Evolutionary conservation across 345 rosid species (phyloP).

Genomic region (Hibiscus syriacus): DNA sequence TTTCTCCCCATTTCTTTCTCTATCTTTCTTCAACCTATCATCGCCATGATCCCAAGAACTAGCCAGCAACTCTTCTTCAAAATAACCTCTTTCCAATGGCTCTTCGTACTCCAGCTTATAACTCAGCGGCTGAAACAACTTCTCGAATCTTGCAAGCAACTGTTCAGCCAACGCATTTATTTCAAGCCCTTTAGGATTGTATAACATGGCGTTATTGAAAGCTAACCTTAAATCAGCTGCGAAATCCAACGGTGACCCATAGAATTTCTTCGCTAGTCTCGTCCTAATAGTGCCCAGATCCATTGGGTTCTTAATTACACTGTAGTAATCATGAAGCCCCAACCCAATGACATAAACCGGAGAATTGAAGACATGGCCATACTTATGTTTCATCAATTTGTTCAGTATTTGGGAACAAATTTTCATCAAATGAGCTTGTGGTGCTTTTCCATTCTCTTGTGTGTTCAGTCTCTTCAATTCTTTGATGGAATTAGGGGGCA

Average conservation of each 20-base stretch:
- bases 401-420: conserved; percentile 49
- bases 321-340: conserved; percentile 54
- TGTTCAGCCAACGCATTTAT: conserved; percentile 50
- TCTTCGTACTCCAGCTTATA: conserved; percentile 17
- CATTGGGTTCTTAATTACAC: conserved; percentile 60
- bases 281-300: conserved; percentile 68
- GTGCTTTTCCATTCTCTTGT: conserved; percentile 24
- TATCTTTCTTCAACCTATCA: conserved; percentile 14
- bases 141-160: conserved; percentile 40
- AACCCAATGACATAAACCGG: conserved; percentile 58
- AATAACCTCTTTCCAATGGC: conserved; percentile 5
- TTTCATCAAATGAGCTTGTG: conserved; percentile 28
- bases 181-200: conserved; percentile 69
- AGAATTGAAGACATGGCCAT: conserved; percentile 46
- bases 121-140: conserved; percentile 33
- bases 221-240: conserved; percentile 70
- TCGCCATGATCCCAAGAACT: conserved; percentile 42
- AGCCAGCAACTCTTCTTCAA: conserved; percentile 28
- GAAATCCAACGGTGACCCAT: conserved; percentile 46
- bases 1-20: conserved; percentile 19
- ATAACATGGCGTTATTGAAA: conserved; percentile 64
- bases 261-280: conserved; percentile 38
- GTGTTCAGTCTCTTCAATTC: conserved; percentile 27
- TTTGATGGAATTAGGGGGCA: conserved; percentile 15
- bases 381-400: conserved; percentile 67